Conservation (phyloP, 345 rosid species). For the Isatis tinctoria region DNA sequence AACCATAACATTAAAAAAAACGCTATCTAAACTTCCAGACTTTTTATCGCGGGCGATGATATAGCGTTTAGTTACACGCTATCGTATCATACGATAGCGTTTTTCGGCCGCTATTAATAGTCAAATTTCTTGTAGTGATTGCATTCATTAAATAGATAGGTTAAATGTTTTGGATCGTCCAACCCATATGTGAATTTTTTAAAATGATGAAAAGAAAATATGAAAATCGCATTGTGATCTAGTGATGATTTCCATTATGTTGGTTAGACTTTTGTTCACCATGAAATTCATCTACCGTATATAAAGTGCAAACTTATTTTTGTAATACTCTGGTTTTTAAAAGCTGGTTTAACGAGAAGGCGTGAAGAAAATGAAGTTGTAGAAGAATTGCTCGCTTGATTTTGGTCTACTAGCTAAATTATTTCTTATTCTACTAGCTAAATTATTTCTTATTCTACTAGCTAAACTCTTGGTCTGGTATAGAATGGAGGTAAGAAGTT, state of each 20-base stretch:
- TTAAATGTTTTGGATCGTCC: neutral
- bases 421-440: no score
- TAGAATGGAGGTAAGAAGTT: no score
- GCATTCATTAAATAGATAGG: neutral
- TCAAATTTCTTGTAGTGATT: neutral
- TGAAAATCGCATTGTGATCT: neutral
- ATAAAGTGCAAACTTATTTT: neutral
- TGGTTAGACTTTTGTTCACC: constrained; percentile 26
- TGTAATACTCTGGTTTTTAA: neutral
- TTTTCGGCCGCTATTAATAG: no score
- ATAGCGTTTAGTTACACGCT: no score
- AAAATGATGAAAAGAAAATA: neutral
- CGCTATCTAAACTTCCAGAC: no score
- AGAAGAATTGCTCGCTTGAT: no score
- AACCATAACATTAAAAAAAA: no score
- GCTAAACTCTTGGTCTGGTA: no score
- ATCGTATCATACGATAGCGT: no score
- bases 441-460: no score
- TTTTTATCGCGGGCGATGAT: no score
- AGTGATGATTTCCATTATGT: neutral
- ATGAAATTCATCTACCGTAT: neutral
- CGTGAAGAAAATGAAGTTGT: constrained; percentile 26
- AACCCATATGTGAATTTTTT: neutral
- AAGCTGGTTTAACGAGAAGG: constrained; percentile 11
- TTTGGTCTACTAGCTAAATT: no score